Conservation (phyloP, 441 rosid species). For the Jatropha multifida region DNA sequence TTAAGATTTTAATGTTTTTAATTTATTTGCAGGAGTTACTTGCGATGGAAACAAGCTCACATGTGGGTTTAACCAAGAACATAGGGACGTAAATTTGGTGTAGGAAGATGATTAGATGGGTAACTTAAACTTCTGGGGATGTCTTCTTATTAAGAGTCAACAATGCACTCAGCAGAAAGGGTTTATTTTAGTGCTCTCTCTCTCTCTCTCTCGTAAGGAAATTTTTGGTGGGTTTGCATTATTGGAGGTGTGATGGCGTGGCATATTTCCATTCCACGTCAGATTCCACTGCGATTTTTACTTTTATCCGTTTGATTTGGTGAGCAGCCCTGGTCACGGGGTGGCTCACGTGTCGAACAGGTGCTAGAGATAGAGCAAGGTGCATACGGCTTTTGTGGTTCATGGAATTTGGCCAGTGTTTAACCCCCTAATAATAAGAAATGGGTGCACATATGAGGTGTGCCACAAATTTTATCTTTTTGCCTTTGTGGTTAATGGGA, state of each 20-base stretch:
- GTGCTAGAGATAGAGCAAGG: not conserved
- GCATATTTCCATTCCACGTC: conserved; percentile 20
- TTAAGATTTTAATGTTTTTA: no score
- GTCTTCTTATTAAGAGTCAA: conserved; percentile 18
- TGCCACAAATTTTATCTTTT: conserved; percentile 23
- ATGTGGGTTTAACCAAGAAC: not conserved
- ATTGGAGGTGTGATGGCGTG: conserved; percentile 14
- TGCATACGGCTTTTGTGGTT: not conserved
- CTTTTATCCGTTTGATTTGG: conserved; percentile 7
- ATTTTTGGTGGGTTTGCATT: conserved; percentile 31
- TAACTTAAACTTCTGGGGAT: not conserved
- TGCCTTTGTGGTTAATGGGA: not conserved
- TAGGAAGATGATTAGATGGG: not conserved
- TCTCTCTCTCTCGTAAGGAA: not conserved
- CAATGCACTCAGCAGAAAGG: conserved; percentile 1
- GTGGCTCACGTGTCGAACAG: conserved; percentile 15
- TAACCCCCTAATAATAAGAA: not conserved
- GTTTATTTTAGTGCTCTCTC: conserved; percentile 14
- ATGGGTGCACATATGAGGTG: conserved; percentile 31
- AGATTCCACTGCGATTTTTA: conserved; percentile 28
- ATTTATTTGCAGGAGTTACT: not conserved
- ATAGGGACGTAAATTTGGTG: not conserved
- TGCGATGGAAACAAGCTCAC: not conserved
- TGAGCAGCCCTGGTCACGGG: not conserved
- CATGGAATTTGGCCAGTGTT: not conserved